Evolutionary conservation across 2,329 filamentous ascomycete genomes (phyloP).

Genomic region (Zymoseptoria passerinii): DNA sequence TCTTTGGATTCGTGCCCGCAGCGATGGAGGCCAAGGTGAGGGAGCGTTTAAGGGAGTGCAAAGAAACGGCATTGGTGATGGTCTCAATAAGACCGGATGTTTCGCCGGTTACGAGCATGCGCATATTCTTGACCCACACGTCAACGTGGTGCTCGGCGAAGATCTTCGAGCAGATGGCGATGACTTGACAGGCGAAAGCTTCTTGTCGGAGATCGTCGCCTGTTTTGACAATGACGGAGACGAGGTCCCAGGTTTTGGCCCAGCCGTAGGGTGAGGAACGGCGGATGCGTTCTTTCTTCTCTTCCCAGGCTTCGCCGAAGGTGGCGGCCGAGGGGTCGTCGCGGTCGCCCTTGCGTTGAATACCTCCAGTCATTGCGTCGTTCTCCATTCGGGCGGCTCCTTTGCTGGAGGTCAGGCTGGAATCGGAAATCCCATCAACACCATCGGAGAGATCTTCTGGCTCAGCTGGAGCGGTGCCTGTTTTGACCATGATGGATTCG

Average conservation of each 20-base stretch:
- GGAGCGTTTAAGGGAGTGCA: constrained; percentile 76
- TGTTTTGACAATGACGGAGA: constrained; percentile 83
- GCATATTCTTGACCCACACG: constrained; percentile 86
- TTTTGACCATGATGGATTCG: constrained; percentile 71
- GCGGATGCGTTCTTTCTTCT: constrained; percentile 75
- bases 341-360: constrained; percentile 70
- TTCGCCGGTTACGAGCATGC: constrained; percentile 77
- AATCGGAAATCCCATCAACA: constrained; percentile 27
- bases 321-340: constrained; percentile 80
- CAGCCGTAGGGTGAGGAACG: constrained; percentile 77
- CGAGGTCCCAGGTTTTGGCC: constrained; percentile 84
- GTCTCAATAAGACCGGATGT: constrained; percentile 79
- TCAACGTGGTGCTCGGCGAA: constrained; percentile 66
- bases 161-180: constrained; percentile 71
- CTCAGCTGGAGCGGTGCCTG: constrained; percentile 46
- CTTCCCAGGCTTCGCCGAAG: constrained; percentile 78
- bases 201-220: constrained; percentile 69
- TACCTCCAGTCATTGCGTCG: constrained; percentile 75
- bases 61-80: constrained; percentile 79
- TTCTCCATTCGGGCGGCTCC: constrained; percentile 82
- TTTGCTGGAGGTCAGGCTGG: constrained; percentile 55
- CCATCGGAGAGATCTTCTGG: constrained; percentile 41
- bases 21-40: constrained; percentile 68
- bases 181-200: constrained; percentile 79
- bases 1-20: constrained; percentile 62